These are phyloP conservation scores for Fusarium xylarioides DNA, from an alignment of 2,329 filamentous ascomycete species.

Conservation along the genomic window DNA sequence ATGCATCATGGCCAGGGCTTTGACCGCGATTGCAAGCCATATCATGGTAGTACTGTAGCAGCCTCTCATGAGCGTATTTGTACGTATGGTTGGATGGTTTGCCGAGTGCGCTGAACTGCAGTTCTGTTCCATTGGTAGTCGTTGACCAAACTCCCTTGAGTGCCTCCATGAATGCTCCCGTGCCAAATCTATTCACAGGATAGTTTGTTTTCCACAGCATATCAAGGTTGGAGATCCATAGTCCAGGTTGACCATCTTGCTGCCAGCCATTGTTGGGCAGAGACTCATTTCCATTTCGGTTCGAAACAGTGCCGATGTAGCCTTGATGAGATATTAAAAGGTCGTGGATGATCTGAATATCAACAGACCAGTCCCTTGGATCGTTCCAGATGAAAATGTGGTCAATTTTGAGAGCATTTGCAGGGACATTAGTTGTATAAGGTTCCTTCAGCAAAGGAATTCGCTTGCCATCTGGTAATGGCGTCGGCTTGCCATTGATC, in stretches of 20 bases:
- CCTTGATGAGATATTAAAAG: conserved; percentile 82
- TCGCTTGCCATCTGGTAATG: conserved; percentile 48
- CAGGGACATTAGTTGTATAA: conserved; percentile 48
- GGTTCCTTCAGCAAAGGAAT: conserved; percentile 45
- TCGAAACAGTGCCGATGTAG: conserved; percentile 80
- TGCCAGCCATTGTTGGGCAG: conserved; percentile 83
- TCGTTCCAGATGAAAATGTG: conserved; percentile 96
- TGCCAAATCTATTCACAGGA: conserved; percentile 85
- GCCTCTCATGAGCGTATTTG: conserved; percentile 78
- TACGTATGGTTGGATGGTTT: conserved; percentile 86
- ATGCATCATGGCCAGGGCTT: conserved; percentile 11
- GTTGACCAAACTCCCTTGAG: conserved; percentile 82
- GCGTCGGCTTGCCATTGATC: conserved; percentile 42
- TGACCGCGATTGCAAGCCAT: conserved; percentile 34
- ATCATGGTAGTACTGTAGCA: conserved; percentile 61
- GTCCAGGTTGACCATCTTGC: conserved; percentile 77
- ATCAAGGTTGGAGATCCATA: conserved; percentile 93
- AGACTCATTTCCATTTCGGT: conserved; percentile 71
- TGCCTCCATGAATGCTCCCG: conserved; percentile 88
- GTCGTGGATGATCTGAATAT: conserved; percentile 85
- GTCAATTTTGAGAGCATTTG: conserved; percentile 75
- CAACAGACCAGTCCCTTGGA: conserved; percentile 93
- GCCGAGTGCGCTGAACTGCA: conserved; percentile 76
- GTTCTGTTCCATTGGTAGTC: conserved; percentile 69
- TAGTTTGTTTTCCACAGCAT: conserved; percentile 88